These are phyloP conservation scores for Scolecobasidium constrictum DNA, from an alignment of 2,329 filamentous ascomycete genomes.

Conservation along the genomic window DNA sequence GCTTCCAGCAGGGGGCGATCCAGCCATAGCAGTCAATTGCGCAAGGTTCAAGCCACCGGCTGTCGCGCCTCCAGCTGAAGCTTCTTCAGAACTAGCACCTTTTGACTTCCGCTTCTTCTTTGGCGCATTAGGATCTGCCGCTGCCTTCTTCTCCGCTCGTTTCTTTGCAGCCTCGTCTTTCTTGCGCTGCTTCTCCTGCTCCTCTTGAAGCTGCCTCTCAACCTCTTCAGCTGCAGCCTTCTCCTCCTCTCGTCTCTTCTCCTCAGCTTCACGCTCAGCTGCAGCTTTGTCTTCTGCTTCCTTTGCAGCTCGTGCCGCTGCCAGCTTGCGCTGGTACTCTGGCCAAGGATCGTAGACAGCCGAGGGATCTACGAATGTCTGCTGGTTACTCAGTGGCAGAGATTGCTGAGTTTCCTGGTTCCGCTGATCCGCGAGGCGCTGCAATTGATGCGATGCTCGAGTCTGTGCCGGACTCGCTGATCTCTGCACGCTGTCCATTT, in stretches of 20 bases:
- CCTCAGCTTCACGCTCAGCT: conserved; percentile 16
- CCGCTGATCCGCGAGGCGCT: conserved; percentile 9
- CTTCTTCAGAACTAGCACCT: conserved; percentile 9
- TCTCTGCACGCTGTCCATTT: conserved; percentile 15
- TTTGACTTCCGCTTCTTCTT: conserved; percentile 17
- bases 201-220: background rate
- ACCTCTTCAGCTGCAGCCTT: no score
- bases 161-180: conserved; percentile 16
- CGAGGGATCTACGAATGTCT: conserved; percentile 40
- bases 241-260: conserved; percentile 20
- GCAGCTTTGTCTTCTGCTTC: conserved; percentile 18
- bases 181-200: conserved; percentile 9
- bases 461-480: conserved; percentile 19
- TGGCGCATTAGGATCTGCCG: conserved; percentile 17
- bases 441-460: conserved; percentile 15
- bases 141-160: conserved; percentile 7
- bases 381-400: conserved; percentile 11
- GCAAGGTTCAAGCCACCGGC: background rate
- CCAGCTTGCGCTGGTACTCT: conserved; percentile 33
- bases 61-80: no score
- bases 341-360: conserved; percentile 44
- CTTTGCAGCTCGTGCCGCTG: conserved; percentile 22
- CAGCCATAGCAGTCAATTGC: background rate
- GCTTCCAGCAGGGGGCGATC: conserved; percentile 13
- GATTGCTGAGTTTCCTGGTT: background rate